Evolutionary conservation across 2,329 filamentous ascomycete species (phyloP).

Genomic region (Canariomyces notabilis): DNA sequence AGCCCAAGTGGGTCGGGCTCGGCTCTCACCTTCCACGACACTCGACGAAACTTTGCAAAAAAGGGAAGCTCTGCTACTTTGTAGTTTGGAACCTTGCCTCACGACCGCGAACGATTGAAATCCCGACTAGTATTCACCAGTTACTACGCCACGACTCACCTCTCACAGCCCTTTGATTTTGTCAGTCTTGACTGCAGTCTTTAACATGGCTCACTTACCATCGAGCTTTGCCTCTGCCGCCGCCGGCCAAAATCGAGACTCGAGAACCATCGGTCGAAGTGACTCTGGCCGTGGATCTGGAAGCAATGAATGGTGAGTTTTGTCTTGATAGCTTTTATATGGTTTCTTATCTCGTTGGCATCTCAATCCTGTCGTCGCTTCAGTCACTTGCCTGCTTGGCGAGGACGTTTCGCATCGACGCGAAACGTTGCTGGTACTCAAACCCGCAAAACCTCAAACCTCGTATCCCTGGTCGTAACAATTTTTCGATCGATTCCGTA

Average conservation of each 20-base stretch:
- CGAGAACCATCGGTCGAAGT: conserved; percentile 51
- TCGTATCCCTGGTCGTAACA: too few species aligned
- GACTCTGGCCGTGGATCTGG: conserved; percentile 48
- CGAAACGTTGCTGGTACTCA: too few species aligned
- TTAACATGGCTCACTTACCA: conserved; percentile 63
- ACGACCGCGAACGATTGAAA: conserved; percentile 10
- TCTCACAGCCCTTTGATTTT: conserved; percentile 12
- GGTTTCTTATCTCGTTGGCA: background rate
- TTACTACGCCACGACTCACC: background rate
- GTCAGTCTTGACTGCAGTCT: background rate
- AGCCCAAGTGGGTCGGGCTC: conserved; percentile 15
- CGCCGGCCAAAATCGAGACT: conserved; percentile 65
- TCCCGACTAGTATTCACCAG: background rate
- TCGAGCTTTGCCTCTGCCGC: conserved; percentile 82
- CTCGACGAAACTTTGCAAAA: conserved; percentile 28
- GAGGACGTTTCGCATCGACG: too few species aligned
- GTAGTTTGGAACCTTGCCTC: conserved; percentile 13
- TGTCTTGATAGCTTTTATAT: background rate
- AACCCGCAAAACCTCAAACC: too few species aligned
- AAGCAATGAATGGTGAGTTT: conserved; percentile 68
- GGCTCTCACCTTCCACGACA: conserved; percentile 24
- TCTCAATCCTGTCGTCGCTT: too few species aligned
- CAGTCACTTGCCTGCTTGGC: too few species aligned
- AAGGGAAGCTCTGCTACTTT: conserved; percentile 19
- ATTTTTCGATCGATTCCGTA: too few species aligned